phyloP scores from a whole-genome alignment of 768 basidiomycete species.

The Fomitopsis serialis region DNA sequence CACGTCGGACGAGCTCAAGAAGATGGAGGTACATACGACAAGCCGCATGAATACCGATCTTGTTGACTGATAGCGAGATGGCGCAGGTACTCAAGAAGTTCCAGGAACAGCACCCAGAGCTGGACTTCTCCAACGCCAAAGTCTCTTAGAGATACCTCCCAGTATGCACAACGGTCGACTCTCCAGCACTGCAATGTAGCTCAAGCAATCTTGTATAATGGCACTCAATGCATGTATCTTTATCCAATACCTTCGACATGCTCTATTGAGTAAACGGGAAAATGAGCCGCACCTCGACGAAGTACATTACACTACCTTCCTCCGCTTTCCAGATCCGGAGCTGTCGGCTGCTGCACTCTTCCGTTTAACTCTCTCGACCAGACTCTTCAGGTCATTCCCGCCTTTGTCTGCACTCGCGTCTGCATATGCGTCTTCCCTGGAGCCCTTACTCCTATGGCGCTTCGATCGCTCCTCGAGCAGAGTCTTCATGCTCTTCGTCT shows the following conservation, averaged over 20 bases:
- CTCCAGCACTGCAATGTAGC: background rate
- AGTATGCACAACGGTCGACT: background rate
- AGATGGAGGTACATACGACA: conserved; percentile 62
- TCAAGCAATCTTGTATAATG: background rate
- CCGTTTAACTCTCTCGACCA: conserved; percentile 87
- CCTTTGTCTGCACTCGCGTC: conserved; percentile 1
- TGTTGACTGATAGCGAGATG: background rate
- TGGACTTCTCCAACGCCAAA: conserved; percentile 92
- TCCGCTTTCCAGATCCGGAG: conserved; percentile 33
- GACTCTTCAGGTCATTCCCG: conserved; percentile 38
- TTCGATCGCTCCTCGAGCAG: conserved; percentile 81
- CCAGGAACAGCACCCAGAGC: conserved; percentile 84
- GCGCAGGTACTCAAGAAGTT: conserved; percentile 79
- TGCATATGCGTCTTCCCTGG: conserved; percentile 4
- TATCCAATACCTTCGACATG: too few species aligned
- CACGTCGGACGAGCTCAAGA: conserved; percentile 91
- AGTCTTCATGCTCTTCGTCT: conserved; percentile 85
- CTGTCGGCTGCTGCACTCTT: conserved; percentile 43
- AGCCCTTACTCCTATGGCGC: conserved; percentile 39
- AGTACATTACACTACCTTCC: conserved; percentile 19
- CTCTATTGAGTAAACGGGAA: background rate
- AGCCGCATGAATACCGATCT: background rate
- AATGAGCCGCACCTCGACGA: background rate
- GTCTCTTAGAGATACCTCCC: conserved; percentile 47
- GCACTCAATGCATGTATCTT: too few species aligned